phyloP scores from a whole-genome alignment of 176 grass and related monocot genomes.

The Triticum monococcum region DNA sequence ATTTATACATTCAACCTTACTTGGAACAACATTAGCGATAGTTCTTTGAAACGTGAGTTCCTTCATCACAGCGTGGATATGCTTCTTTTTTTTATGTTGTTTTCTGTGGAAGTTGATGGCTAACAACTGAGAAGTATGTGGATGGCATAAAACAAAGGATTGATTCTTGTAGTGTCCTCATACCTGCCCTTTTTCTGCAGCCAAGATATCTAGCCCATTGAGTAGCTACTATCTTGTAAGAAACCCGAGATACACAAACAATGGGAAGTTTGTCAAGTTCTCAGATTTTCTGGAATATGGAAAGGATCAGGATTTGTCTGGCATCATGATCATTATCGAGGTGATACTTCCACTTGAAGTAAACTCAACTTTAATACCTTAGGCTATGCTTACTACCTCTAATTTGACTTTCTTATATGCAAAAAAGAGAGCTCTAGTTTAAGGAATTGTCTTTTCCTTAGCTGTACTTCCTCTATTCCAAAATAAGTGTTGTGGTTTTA shows the following conservation, averaged over 20 bases:
- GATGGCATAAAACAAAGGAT: background rate
- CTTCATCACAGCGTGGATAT: constrained; percentile 4
- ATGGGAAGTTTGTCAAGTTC: constrained; percentile 60
- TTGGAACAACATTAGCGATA: constrained; percentile 52
- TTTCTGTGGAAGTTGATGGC: background rate
- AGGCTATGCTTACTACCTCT: background rate
- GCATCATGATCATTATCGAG: constrained; percentile 71
- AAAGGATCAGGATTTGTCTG: constrained; percentile 58
- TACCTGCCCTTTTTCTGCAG: constrained; percentile 34
- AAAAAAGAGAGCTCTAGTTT: background rate
- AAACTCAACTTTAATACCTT: background rate
- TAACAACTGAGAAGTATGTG: background rate
- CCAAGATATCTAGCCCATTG: constrained; percentile 61
- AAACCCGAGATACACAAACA: constrained; percentile 58
- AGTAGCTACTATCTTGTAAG: constrained; percentile 18
- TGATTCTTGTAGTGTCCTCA: constrained; percentile 7
- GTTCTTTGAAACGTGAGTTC: constrained; percentile 62
- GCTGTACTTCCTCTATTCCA: background rate
- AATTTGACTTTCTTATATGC: background rate
- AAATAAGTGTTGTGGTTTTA: too few relatives aligned
- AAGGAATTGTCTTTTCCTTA: background rate
- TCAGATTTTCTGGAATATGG: constrained; percentile 67
- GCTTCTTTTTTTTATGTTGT: background rate
- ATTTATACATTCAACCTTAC: constrained; percentile 89
- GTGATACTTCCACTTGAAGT: constrained; percentile 36